These are phyloP conservation scores for Lichtheimia corymbifera DNA, from an alignment of 371 early-diverging fungal genomes.

Conservation along the genomic window DNA sequence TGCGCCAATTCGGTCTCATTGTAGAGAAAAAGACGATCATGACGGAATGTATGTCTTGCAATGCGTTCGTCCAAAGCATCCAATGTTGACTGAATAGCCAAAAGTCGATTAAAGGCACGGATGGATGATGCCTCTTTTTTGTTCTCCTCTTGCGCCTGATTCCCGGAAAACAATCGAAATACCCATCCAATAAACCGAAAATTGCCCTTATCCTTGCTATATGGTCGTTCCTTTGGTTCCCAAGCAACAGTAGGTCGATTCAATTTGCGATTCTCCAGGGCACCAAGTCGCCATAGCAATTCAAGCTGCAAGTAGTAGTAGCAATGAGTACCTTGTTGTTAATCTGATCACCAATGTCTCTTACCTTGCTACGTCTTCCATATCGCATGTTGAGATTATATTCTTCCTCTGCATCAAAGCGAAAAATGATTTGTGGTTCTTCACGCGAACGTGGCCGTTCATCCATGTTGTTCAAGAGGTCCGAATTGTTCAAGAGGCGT, in stretches of 20 bases:
- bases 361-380: conserved; percentile 72
- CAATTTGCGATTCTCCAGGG: conserved; percentile 55
- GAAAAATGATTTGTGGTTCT: conserved; percentile 73
- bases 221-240: conserved; percentile 57
- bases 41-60: conserved; percentile 58
- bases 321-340: too few species aligned
- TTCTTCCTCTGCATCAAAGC: conserved; percentile 59
- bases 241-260: conserved; percentile 65
- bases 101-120: conserved; percentile 65
- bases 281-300: conserved; percentile 67
- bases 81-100: conserved; percentile 66
- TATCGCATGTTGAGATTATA: conserved; percentile 73
- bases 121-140: conserved; percentile 65
- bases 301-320: conserved; percentile 44
- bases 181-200: conserved; percentile 73
- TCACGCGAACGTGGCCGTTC: conserved; percentile 62
- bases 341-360: background rate
- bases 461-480: conserved; percentile 53
- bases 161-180: conserved; percentile 67
- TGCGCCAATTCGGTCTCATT: conserved; percentile 55
- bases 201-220: conserved; percentile 57
- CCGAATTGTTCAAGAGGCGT: conserved; percentile 62
- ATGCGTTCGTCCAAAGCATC: conserved; percentile 66
- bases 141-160: conserved; percentile 66
- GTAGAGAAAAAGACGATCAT: conserved; percentile 57